phyloP scores from a whole-genome alignment of 306 rosid genomes.

The Cotoneaster glaucophyllus region DNA sequence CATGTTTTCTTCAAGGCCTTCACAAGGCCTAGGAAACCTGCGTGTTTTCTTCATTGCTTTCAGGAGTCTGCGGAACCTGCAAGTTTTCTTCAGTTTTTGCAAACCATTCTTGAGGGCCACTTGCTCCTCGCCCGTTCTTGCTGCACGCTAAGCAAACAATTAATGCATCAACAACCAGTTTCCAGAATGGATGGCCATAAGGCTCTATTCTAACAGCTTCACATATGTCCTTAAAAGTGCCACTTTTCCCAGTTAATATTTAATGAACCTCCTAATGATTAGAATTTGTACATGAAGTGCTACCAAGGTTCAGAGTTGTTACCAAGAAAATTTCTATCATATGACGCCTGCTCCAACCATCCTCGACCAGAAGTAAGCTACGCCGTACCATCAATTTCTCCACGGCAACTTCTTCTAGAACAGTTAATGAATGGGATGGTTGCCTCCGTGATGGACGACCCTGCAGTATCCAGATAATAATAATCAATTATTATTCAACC shows the following conservation, averaged over 20 bases:
- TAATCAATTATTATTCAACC: no score
- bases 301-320: constrained; percentile 85
- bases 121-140: no score
- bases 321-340: constrained; percentile 46
- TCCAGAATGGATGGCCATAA: no score
- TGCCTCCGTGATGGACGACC: constrained; percentile 21
- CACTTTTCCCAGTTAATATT: background rate
- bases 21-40: no score
- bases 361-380: constrained; percentile 62
- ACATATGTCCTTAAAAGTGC: background rate
- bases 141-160: no score
- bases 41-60: no score
- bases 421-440: background rate
- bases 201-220: no score
- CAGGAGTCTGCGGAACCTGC: no score
- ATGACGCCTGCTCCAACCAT: constrained; percentile 64
- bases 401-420: constrained; percentile 54
- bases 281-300: constrained; percentile 6
- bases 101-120: no score
- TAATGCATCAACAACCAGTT: no score
- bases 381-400: constrained; percentile 66
- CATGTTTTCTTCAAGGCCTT: no score
- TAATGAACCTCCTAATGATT: background rate
- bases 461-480: constrained; percentile 27
- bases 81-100: no score